A percentile compares a stretch with the other conserved stretches of the same genome.
These are phyloP conservation scores for Teratosphaeria viscida DNA, from an alignment of 2,329 filamentous ascomycete genomes.

Conservation along the genomic window DNA sequence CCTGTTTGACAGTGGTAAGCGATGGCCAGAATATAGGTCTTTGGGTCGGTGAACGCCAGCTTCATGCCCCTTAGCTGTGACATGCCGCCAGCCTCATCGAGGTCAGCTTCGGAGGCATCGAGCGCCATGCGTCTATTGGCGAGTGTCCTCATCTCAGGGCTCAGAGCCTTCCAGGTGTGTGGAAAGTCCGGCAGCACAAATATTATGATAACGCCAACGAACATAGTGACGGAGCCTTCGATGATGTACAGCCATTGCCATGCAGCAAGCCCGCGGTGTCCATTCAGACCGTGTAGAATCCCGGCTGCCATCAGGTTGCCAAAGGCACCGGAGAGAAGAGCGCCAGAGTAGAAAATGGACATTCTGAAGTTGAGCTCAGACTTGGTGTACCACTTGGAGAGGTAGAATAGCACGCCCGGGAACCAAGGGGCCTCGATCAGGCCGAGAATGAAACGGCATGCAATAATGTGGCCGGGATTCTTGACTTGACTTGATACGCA, in stretches of 20 bases:
- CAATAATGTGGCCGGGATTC: constrained; percentile 19
- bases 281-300: constrained; percentile 56
- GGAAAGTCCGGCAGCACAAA: constrained; percentile 28
- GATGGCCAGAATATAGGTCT: constrained; percentile 39
- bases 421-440: constrained; percentile 45
- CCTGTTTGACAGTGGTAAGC: constrained; percentile 39
- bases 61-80: constrained; percentile 41
- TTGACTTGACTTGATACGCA: constrained; percentile 30
- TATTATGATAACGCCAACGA: constrained; percentile 24
- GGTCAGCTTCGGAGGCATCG: constrained; percentile 40
- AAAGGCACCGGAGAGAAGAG: constrained; percentile 61
- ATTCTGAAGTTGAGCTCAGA: constrained; percentile 57
- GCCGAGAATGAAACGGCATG: constrained; percentile 51
- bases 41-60: constrained; percentile 40
- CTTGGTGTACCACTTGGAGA: constrained; percentile 58
- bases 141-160: constrained; percentile 36
- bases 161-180: constrained; percentile 31
- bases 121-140: constrained; percentile 41
- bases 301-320: constrained; percentile 51
- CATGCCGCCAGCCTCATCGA: constrained; percentile 39
- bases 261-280: constrained; percentile 44
- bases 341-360: constrained; percentile 56
- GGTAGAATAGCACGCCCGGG: constrained; percentile 44
- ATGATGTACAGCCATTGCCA: constrained; percentile 58
- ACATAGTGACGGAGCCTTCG: constrained; percentile 55